Base-by-base conservation (phyloP, 148 eudicot species). In the Agrostemma githago region DNA sequence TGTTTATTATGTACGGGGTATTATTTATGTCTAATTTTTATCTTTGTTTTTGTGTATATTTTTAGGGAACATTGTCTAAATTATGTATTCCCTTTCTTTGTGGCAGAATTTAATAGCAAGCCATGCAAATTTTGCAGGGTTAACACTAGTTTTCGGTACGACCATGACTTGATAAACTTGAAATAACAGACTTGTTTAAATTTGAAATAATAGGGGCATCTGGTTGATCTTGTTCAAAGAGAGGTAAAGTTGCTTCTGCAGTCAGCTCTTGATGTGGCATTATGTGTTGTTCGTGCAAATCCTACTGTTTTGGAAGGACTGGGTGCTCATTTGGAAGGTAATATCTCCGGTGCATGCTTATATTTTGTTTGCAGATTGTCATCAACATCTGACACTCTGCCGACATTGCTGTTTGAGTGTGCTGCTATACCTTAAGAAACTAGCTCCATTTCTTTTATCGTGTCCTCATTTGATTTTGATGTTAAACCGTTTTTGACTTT, bases 281-380 rank as follows among this genome's bases (percentile, higher is more conserved):
- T 94, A 46, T 87, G 81, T 60, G 96, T 94, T 66, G 88, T 94
- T 41, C 90, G 88, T 77, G 97, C 98, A 63, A 94, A 94, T 82
- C 93, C 91, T 40, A 80, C 87, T 65, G 89, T 91, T 83, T 80
- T 94, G 87, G 98, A 94, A 85, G 98, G 97, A 68, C 87, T 94
- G 65, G 98, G 98, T 76, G 93, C 98, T 72, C 86, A 89, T 76
- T 84, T 94, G 78, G 97, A 93, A 87, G 98, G 97, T 88, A 88
- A 74, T 70, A n/a, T 72, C n/a, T 37, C 5, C 10, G 5, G 8
- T 41, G 38, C 26, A 56, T 41, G 51, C 42, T 44, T 39, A 51
- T 61, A 34, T 16, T 58, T 16, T 57, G 63, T 57, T 12, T 63
- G 65, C 17, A n/a, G 26, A 39, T 61, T 12, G 44, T 26, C 8